Evolutionary conservation across 768 basidiomycete species (phyloP), one percentile per base, ranked within the genome.

Genomic region (Tubosaeta sp.): DNA sequence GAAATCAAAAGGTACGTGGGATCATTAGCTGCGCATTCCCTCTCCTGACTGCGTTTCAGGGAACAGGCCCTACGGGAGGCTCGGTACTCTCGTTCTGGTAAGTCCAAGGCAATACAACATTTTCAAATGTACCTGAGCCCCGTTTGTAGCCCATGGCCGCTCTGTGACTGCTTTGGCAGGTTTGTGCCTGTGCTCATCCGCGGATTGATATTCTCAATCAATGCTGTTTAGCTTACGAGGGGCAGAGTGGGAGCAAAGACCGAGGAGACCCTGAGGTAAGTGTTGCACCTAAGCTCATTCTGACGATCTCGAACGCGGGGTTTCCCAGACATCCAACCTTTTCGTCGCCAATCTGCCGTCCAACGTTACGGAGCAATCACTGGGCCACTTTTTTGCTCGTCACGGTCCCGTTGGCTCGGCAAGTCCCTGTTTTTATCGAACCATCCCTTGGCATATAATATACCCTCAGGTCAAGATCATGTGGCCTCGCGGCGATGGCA

Each of bases 321-420:
- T 50, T 38, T 16, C 50, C 12, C 55, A 95, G 88, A 97, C 95
- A 1, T 91, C 95, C 35, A 99, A 99, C 62, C 71, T 99, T 13
- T 98, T 95, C 66, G 93, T 99, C 34, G 92, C 93, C 12, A 97
- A 97, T 66, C 71, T 99, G 25, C 97, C 97, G 5, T 72, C 80
- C 1, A 85, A 87, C 66, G 86, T 97, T 13, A 93, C 86, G 2
- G 97, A 97, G 61, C 85, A 85, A 58, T 79, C 77, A 26, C 69
- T 99, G 38, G 97, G 97, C 3, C 79, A 82, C 55, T 92, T 97
- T 68, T 99, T 99, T 66, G 95, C 95, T 3, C 82, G 86, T 41
- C 78, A 78, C 51, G 97, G 97, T 0, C 91, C 94, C n/a, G 88
- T 99, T 55, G 95, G 88, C 22, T 94, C 91, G 19, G 91, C 91